phyloP scores from a whole-genome alignment of 1,284 basidiomycete genomes.

The Spongiforma sp. region DNA sequence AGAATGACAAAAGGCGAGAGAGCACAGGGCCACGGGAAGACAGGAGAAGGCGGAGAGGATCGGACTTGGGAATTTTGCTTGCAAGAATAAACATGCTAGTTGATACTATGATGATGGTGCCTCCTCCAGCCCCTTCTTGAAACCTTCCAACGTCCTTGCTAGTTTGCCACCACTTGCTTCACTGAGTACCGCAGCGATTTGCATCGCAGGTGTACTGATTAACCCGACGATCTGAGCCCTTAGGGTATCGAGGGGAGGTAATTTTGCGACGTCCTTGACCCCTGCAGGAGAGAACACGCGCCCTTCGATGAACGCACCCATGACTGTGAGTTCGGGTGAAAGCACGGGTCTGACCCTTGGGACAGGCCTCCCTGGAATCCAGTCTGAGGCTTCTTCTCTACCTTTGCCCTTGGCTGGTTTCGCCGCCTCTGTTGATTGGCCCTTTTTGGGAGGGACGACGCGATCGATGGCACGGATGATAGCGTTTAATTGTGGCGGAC shows the following conservation, averaged over 20 bases:
- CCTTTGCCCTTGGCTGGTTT: conserved; percentile 48
- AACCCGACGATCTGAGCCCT: conserved; percentile 78
- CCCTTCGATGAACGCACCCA: conserved; percentile 79
- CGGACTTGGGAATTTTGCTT: conserved; percentile 82
- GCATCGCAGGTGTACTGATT: conserved; percentile 70
- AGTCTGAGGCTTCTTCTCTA: conserved; percentile 61
- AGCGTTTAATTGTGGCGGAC: conserved; percentile 72
- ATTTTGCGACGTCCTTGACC: conserved; percentile 63
- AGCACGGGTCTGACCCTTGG: conserved; percentile 59
- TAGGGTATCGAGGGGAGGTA: conserved; percentile 74
- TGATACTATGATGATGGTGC: conserved; percentile 26
- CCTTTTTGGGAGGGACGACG: conserved; percentile 59
- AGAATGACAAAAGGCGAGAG: conserved; percentile 89
- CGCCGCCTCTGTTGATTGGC: conserved; percentile 47
- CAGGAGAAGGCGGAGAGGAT: conserved; percentile 76
- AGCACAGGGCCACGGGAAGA: conserved; percentile 65
- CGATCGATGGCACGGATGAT: conserved; percentile 73
- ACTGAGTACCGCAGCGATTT: conserved; percentile 70
- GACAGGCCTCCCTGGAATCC: conserved; percentile 67
- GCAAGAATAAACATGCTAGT: conserved; percentile 27
- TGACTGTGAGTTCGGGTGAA: conserved; percentile 67
- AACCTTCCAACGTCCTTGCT: conserved; percentile 77
- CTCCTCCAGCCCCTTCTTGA: conserved; percentile 71
- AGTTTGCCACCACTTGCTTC: conserved; percentile 77
- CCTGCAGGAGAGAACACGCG: conserved; percentile 63